Percentiles rank a stretch among this genome's conserved stretches.
Conservation (phyloP, 768 basidiomycete genomes). For the Dendrothele bispora region DNA sequence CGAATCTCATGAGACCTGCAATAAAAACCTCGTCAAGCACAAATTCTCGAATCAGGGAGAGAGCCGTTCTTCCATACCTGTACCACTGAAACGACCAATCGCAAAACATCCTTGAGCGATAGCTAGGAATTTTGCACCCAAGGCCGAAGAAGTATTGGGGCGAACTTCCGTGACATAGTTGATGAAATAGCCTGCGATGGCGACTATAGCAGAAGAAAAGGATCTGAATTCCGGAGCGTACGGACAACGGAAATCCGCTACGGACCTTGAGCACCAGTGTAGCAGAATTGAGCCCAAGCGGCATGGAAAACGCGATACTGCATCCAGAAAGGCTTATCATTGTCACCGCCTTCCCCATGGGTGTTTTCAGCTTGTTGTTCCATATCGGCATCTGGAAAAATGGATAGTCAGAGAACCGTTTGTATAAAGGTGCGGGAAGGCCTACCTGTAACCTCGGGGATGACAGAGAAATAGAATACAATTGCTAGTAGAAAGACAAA, state of each 20-base stretch:
- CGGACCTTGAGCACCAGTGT: constrained; percentile 31
- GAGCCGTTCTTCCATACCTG: constrained; percentile 17
- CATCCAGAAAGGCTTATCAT: constrained; percentile 26
- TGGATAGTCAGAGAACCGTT: not conserved
- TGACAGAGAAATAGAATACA: constrained; percentile 32
- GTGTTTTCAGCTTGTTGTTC: constrained; percentile 32
- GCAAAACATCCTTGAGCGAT: constrained; percentile 33
- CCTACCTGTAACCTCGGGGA: constrained; percentile 34
- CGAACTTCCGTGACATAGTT: constrained; percentile 32
- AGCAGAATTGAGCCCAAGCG: constrained; percentile 33
- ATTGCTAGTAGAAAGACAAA: constrained; percentile 32
- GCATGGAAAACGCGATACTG: constrained; percentile 32
- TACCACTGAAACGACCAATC: constrained; percentile 29
- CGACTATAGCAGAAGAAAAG: constrained; percentile 27
- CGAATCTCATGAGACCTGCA: constrained; percentile 26
- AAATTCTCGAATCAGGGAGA: too few relatives aligned
- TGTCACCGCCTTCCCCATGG: constrained; percentile 24
- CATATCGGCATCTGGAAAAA: constrained; percentile 32
- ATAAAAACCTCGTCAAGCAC: too few relatives aligned
- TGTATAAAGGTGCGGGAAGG: not conserved
- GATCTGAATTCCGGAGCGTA: too few relatives aligned
- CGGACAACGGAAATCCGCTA: too few relatives aligned
- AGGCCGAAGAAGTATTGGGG: constrained; percentile 18
- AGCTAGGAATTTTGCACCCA: constrained; percentile 30
- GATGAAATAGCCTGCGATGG: constrained; percentile 32